phyloP scores from a whole-genome alignment of 2,329 filamentous ascomycete species.

The Penicillium sp. region DNA sequence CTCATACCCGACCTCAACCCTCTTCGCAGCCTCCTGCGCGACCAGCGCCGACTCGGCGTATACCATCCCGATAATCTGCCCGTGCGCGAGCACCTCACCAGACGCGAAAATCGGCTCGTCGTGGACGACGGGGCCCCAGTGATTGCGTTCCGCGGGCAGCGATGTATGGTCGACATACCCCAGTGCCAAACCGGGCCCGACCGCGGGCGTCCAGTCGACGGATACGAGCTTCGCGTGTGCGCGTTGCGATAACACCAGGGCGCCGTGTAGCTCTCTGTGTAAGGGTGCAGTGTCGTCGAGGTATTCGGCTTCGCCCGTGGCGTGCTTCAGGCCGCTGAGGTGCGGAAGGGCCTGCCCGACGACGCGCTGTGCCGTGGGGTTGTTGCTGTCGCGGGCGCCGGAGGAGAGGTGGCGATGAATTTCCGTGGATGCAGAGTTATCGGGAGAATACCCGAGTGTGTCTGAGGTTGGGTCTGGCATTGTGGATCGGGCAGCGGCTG shows the following conservation, averaged over 20 bases:
- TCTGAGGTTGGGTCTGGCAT: conserved; percentile 31
- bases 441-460: conserved; percentile 56
- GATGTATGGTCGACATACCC: conserved; percentile 78
- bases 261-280: conserved; percentile 80
- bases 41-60: conserved; percentile 73
- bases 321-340: conserved; percentile 83
- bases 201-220: conserved; percentile 71
- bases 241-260: conserved; percentile 78
- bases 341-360: conserved; percentile 81
- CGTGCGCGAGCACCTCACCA: conserved; percentile 77
- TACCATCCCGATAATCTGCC: conserved; percentile 83
- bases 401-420: conserved; percentile 78
- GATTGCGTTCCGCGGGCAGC: conserved; percentile 75
- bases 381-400: conserved; percentile 72
- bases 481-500: too few species aligned
- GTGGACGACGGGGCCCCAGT: conserved; percentile 67
- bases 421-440: conserved; percentile 73
- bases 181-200: conserved; percentile 77
- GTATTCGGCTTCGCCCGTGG: conserved; percentile 85
- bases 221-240: conserved; percentile 80
- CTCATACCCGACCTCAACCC: conserved; percentile 82
- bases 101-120: conserved; percentile 86
- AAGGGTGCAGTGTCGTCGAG: conserved; percentile 83
- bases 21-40: conserved; percentile 74
- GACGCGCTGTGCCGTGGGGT: conserved; percentile 70